phyloP scores from a whole-genome alignment of 371 early-diverging fungal species.

The Coemansia sp. region DNA sequence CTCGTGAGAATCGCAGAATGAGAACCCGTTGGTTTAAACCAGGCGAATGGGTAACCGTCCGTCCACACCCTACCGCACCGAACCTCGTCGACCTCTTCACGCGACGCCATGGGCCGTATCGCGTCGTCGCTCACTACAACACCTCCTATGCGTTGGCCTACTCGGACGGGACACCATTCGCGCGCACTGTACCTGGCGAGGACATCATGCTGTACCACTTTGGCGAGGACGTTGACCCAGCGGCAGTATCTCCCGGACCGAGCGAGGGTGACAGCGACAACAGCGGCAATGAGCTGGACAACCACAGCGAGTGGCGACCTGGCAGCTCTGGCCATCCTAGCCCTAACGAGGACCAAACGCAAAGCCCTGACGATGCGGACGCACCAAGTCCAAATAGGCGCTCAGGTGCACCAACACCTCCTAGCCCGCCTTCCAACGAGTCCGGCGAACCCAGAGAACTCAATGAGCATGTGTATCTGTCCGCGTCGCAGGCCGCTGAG shows the following conservation, averaged over 20 bases:
- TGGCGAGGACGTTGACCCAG: not conserved
- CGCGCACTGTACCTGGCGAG: not conserved
- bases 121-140: not conserved
- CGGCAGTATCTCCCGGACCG: not conserved
- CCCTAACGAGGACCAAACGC: not conserved
- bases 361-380: not conserved
- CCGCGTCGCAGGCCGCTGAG: not conserved
- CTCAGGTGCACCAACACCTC: not conserved
- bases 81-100: conserved; percentile 12
- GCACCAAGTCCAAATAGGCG: too few species aligned
- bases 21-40: conserved; percentile 3
- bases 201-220: conserved; percentile 1
- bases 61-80: not conserved
- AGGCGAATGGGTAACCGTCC: conserved; percentile 14
- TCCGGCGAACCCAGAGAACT: not conserved
- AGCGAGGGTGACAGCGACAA: not conserved
- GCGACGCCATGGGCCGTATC: conserved; percentile 8
- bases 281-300: too few species aligned
- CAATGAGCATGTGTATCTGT: not conserved
- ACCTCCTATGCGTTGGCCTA: not conserved
- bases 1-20: conserved; percentile 1
- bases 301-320: not conserved
- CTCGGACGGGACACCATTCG: not conserved
- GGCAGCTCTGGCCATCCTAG: too few species aligned
- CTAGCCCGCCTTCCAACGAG: not conserved